phyloP scores from a whole-genome alignment of 345 rosid species.

The Odontarrhena argentea region DNA sequence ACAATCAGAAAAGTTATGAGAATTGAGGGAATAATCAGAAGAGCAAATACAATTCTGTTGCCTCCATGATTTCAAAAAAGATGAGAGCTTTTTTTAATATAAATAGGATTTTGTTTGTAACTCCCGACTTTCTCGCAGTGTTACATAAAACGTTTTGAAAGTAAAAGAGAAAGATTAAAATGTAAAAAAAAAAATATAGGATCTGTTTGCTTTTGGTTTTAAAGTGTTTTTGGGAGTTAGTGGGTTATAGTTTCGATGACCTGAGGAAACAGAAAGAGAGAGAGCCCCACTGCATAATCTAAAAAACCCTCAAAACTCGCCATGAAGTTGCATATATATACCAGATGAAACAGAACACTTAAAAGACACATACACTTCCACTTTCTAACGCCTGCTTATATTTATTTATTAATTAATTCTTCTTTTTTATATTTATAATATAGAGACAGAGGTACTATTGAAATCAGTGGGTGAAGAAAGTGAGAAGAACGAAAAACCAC shows the following conservation, averaged over 20 bases:
- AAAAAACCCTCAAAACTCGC: conserved; percentile 37
- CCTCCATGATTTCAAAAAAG: conserved; percentile 38
- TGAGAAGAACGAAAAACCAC: conserved; percentile 25
- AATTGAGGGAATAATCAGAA: neutral
- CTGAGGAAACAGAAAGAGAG: conserved; percentile 27
- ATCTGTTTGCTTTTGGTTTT: conserved; percentile 21
- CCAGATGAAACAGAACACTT: conserved; percentile 30
- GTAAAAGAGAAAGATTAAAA: conserved; percentile 22
- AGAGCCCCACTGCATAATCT: conserved; percentile 34
- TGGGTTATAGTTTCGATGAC: conserved; percentile 44
- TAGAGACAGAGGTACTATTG: neutral
- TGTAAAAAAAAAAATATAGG: neutral
- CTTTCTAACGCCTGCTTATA: neutral
- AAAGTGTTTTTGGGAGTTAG: neutral
- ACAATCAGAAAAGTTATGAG: conserved; percentile 3
- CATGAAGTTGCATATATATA: conserved; percentile 32
- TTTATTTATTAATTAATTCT: too few relatives aligned
- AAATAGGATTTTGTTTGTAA: neutral
- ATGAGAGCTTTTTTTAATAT: conserved; percentile 7
- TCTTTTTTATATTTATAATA: neutral
- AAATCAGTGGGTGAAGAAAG: conserved; percentile 45
- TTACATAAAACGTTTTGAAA: conserved; percentile 30
- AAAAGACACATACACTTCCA: conserved; percentile 18
- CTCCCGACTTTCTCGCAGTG: conserved; percentile 42
- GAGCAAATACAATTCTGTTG: conserved; percentile 32